Evolutionary conservation across 2,329 filamentous ascomycete genomes (phyloP), one percentile per base, ranked within the genome.

Genomic region (Claviceps quebecensis): DNA sequence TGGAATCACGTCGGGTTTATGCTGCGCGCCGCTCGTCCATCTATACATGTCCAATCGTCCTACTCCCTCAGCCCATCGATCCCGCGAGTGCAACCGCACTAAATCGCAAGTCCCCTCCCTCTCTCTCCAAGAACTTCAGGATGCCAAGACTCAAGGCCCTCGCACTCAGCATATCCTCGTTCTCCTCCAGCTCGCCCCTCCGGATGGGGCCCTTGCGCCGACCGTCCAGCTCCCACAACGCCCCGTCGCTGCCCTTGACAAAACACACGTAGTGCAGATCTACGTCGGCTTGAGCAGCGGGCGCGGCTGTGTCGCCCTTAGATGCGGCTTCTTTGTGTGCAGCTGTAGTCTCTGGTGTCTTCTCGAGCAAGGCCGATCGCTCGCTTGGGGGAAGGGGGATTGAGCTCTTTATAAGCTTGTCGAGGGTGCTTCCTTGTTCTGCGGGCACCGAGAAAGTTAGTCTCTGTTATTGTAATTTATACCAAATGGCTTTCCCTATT

Each of bases 251-350:
- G 36, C 73, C 73, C 72, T 90, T 93, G 49, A 93, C 86, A 67
- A 97, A 98, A 63, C 87, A 93, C 46, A 97, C 91, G 65, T 95
- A 97, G 71, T 98, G 93, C 59, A 96, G 73, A 63, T 96, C 91
- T n/a, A 95, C 76, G 58, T 84, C 78, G 60, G 87, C 86, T n/a
- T 81, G 77, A 8, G 88, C 87, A 50, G 77, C 70, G 0, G 93
- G 91, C 1, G 90, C 87, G 13, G 74, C 63, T 1, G 89, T 95
- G 63, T 91, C 87, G 17, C 91, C 91, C 54, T 76, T 72, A 7
- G 75, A 75, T 5, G 91, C 93, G 14, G 88, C 89, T 54, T 78
- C 77, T 46, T 80, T 79, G 69, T 97, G 90, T 6, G 88, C 90
- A 5, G 69, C 73, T 51, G 94, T 90, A 48, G 97, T 76, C 11